These are phyloP conservation scores for Pichia sp. DNA, from an alignment of 1,139 yeast genomes.

Conservation along the genomic window DNA sequence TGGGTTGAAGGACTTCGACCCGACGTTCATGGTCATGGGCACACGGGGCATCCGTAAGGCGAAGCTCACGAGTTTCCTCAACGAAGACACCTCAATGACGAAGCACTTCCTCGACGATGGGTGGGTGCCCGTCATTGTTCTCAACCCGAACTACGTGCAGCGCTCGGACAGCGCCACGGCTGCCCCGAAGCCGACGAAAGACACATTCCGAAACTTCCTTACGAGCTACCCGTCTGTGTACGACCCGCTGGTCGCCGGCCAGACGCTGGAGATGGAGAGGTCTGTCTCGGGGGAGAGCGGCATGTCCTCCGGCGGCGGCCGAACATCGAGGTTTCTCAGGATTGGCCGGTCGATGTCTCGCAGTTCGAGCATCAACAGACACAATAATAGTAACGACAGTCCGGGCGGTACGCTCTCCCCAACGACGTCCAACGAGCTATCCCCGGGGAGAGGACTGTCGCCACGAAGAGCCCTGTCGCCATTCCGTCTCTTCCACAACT, in stretches of 20 bases:
- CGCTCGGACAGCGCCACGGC: too few species aligned
- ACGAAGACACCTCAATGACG: slow-evolving; percentile 43
- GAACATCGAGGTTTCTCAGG: slow-evolving; percentile 27
- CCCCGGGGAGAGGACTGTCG: slow-evolving; percentile 22
- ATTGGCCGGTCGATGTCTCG: slow-evolving; percentile 18
- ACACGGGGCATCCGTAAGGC: slow-evolving; percentile 45
- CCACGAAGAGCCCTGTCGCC: slow-evolving; percentile 32
- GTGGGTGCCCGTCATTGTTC: slow-evolving; percentile 63
- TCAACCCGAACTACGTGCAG: slow-evolving; percentile 53
- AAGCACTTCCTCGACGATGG: slow-evolving; percentile 65
- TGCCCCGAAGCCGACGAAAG: neutral
- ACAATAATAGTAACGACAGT: neutral
- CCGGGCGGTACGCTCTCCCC: slow-evolving; percentile 7
- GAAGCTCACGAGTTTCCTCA: slow-evolving; percentile 43
- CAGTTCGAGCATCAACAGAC: slow-evolving; percentile 18
- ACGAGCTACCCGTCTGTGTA: slow-evolving; percentile 18
- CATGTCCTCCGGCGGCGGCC: neutral
- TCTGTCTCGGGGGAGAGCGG: slow-evolving; percentile 5
- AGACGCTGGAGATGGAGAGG: slow-evolving; percentile 16
- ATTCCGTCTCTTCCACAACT: slow-evolving; percentile 18
- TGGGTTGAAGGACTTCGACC: slow-evolving; percentile 58
- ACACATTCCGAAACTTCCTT: slow-evolving; percentile 10
- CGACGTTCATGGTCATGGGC: slow-evolving; percentile 63
- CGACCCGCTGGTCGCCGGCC: slow-evolving; percentile 10
- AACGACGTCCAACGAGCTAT: slow-evolving; percentile 4